These are phyloP conservation scores for Claviceps humidiphila DNA, from an alignment of 2,329 filamentous ascomycete species.

Conservation along the genomic window DNA sequence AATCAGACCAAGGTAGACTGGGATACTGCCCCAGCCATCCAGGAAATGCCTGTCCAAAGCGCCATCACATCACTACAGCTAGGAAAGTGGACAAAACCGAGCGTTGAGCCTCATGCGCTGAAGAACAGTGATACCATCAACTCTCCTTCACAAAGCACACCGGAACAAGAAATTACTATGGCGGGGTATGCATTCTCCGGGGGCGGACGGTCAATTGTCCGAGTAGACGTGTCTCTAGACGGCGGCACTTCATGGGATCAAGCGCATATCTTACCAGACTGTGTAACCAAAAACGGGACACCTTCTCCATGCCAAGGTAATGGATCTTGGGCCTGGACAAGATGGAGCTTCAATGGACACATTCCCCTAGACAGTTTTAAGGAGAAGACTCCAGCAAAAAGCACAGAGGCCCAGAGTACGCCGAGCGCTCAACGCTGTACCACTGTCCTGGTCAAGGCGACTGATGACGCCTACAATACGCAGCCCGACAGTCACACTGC, in stretches of 20 bases:
- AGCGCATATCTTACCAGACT: constrained; percentile 43
- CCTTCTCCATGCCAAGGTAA: constrained; percentile 24
- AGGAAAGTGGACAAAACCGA: constrained; percentile 19
- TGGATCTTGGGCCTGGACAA: constrained; percentile 49
- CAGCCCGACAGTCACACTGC: constrained; percentile 47
- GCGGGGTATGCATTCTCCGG: constrained; percentile 57
- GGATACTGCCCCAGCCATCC: constrained; percentile 49
- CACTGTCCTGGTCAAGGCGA: constrained; percentile 50
- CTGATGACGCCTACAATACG: constrained; percentile 52
- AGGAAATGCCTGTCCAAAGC: constrained; percentile 55
- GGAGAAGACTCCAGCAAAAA: constrained; percentile 5
- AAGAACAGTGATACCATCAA: neutral
- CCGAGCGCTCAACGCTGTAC: constrained; percentile 24
- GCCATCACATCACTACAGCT: constrained; percentile 44
- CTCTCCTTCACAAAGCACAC: constrained; percentile 1
- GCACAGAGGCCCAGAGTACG: constrained; percentile 6
- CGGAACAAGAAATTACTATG: constrained; percentile 24
- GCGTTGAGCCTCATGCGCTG: neutral
- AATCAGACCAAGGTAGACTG: constrained; percentile 48
- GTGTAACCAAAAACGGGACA: constrained; percentile 15
- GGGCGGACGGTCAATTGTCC: constrained; percentile 49
- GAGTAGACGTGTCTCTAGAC: constrained; percentile 55
- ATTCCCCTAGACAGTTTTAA: constrained; percentile 24
- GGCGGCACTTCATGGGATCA: constrained; percentile 52
- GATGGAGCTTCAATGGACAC: constrained; percentile 44